Conservation (phyloP, 2,329 filamentous ascomycete genomes). For the Lachnellula arida region DNA sequence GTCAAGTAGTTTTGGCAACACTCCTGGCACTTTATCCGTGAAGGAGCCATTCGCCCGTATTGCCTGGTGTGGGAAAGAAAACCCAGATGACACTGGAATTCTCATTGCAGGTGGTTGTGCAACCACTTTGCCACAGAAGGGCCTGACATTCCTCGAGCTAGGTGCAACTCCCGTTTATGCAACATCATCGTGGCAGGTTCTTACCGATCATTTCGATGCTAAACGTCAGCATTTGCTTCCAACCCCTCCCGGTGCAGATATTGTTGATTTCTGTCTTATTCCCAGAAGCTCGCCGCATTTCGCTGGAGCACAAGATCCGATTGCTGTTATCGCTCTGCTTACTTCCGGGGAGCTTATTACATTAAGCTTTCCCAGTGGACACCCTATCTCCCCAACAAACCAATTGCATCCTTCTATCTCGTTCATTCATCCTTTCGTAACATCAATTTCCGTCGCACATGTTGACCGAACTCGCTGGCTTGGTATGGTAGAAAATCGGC, state of each 20-base stretch:
- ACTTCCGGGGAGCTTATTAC: constrained; percentile 86
- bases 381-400: constrained; percentile 87
- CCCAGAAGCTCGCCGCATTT: constrained; percentile 83
- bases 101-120: constrained; percentile 78
- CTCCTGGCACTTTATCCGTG: constrained; percentile 48
- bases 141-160: constrained; percentile 84
- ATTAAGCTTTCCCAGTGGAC: constrained; percentile 86
- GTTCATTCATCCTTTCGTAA: constrained; percentile 86
- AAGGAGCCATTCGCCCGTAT: constrained; percentile 75
- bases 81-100: constrained; percentile 88
- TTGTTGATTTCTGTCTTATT: constrained; percentile 76
- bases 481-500: constrained; percentile 79
- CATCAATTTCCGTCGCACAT: constrained; percentile 63
- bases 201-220: constrained; percentile 74
- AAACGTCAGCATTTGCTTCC: constrained; percentile 68
- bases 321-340: constrained; percentile 74
- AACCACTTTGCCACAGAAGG: constrained; percentile 63
- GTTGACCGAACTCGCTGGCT: constrained; percentile 82
- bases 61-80: constrained; percentile 89
- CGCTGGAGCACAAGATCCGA: constrained; percentile 81
- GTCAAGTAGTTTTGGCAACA: constrained; percentile 36
- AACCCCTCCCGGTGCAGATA: constrained; percentile 71
- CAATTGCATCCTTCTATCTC: constrained; percentile 84
- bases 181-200: constrained; percentile 82
- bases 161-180: constrained; percentile 85